Evolutionary conservation across 306 rosid genomes (phyloP).

Genomic region (Trifolium pratense): DNA sequence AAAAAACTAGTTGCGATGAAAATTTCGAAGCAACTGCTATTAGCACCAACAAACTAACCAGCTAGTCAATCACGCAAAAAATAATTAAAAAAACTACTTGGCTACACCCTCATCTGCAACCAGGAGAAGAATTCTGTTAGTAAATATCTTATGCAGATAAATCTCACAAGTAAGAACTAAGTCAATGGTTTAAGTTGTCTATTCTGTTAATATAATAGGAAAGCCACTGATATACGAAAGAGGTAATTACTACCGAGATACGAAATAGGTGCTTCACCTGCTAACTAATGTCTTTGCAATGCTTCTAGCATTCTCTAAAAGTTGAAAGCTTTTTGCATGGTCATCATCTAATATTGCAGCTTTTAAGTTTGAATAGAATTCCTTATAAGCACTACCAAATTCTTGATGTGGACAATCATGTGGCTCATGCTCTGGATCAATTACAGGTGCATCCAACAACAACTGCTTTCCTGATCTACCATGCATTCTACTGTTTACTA

Average conservation of each 20-base stretch:
- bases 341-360: slow-evolving; percentile 52
- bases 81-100: slow-evolving; percentile 14
- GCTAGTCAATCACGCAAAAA: slow-evolving; percentile 4
- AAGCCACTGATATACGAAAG: neutral
- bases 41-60: slow-evolving; percentile 10
- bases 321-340: slow-evolving; percentile 49
- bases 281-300: slow-evolving; percentile 57
- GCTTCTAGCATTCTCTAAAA: slow-evolving; percentile 63
- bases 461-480: slow-evolving; percentile 44
- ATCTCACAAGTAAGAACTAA: slow-evolving; percentile 12
- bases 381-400: slow-evolving; percentile 42
- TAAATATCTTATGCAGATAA: slow-evolving; percentile 9
- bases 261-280: slow-evolving; percentile 42
- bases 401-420: slow-evolving; percentile 39
- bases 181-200: slow-evolving; percentile 19
- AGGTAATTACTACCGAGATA: slow-evolving; percentile 17
- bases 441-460: slow-evolving; percentile 35
- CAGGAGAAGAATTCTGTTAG: neutral
- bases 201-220: neutral
- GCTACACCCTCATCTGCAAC: slow-evolving; percentile 11
- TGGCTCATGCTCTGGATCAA: slow-evolving; percentile 46
- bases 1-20: neutral
- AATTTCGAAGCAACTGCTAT: slow-evolving; percentile 6
- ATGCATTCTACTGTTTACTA: slow-evolving; percentile 57
- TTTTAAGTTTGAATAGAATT: slow-evolving; percentile 61